A percentile compares a stretch with the other conserved stretches of the same genome.
These are phyloP conservation scores for Isatis lusitanica DNA, from an alignment of 441 rosid genomes.

Conservation along the genomic window DNA sequence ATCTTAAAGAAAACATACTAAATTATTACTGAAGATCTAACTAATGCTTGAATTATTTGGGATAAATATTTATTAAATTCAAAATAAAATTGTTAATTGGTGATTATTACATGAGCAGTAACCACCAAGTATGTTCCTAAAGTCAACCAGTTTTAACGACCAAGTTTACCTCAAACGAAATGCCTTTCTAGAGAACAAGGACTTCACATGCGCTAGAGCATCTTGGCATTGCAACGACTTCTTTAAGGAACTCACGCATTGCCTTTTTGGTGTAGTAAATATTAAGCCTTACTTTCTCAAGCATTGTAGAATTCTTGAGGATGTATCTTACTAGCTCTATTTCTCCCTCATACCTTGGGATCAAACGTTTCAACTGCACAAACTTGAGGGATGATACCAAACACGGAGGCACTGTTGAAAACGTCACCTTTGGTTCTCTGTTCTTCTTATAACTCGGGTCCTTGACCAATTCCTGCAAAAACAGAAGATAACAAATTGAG, in stretches of 20 bases:
- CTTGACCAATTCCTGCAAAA: background rate
- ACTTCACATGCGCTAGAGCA: constrained; percentile 17
- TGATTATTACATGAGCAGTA: background rate
- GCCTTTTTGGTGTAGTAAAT: background rate
- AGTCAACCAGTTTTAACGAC: background rate
- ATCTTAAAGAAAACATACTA: too few species aligned
- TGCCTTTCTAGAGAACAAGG: background rate
- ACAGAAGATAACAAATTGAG: background rate
- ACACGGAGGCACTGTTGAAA: constrained; percentile 2
- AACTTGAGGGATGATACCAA: constrained; percentile 15
- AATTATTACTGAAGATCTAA: background rate
- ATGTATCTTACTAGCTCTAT: constrained; percentile 5
- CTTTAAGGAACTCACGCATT: background rate
- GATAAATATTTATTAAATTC: background rate
- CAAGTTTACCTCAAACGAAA: background rate
- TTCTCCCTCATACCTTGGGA: background rate
- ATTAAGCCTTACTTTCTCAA: constrained; percentile 7
- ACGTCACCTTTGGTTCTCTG: background rate
- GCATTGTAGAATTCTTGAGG: constrained; percentile 8
- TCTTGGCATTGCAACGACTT: constrained; percentile 7
- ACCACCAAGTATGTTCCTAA: background rate
- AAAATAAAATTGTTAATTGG: background rate
- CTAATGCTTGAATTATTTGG: background rate
- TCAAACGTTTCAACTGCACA: background rate
- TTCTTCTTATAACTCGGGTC: background rate